A percentile compares a stretch with the other conserved stretches of the same genome.
Conservation (phyloP, 2,329 filamentous ascomycete genomes). For the Alternaria consortialis region DNA sequence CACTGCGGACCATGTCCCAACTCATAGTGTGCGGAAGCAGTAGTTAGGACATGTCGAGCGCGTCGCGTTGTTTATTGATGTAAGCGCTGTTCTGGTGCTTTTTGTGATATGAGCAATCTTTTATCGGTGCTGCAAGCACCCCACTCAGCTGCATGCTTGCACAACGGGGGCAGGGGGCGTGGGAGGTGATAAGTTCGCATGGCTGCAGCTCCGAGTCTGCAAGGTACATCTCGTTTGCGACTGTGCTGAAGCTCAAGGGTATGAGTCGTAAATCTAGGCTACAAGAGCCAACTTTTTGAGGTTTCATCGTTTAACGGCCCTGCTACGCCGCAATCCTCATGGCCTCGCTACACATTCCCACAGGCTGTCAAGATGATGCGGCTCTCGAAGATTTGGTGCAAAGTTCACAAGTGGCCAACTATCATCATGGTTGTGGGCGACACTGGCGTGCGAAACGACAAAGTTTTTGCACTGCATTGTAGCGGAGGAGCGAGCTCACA, state of each 20-base stretch:
- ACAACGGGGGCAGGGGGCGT: conserved; percentile 17
- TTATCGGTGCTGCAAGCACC: conserved; percentile 8
- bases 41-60: neutral
- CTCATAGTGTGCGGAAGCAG: neutral
- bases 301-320: conserved; percentile 13
- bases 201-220: conserved; percentile 19
- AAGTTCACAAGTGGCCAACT: neutral
- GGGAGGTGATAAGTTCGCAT: conserved; percentile 17
- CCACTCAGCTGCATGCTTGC: conserved; percentile 10
- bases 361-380: neutral
- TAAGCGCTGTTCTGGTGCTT: conserved; percentile 11
- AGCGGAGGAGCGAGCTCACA: neutral
- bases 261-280: conserved; percentile 19
- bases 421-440: neutral
- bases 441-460: conserved; percentile 1
- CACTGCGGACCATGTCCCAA: neutral
- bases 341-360: neutral
- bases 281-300: conserved; percentile 18
- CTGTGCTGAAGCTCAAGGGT: conserved; percentile 20
- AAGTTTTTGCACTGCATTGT: conserved; percentile 19
- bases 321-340: conserved; percentile 6
- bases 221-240: conserved; percentile 24
- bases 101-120: conserved; percentile 20
- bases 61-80: conserved; percentile 6
- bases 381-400: neutral